Conservation (phyloP, 345 rosid species). For the Pistacia vera region DNA sequence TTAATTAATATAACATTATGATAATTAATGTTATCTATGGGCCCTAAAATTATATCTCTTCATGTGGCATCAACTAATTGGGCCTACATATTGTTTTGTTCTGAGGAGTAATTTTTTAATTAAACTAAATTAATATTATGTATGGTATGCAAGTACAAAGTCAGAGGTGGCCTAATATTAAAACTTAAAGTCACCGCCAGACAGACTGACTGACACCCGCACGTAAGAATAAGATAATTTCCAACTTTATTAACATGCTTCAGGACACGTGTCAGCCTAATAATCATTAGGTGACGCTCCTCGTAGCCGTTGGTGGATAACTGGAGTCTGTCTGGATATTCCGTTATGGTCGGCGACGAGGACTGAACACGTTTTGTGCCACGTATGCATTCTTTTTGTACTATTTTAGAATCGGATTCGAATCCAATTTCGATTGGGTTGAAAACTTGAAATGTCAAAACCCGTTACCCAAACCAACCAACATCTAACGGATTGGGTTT, state of each 20-base stretch:
- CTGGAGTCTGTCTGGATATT: neutral
- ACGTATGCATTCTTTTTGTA: too few relatives aligned
- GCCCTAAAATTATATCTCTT: neutral
- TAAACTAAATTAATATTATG: too few relatives aligned
- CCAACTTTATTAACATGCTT: neutral
- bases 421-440: too few relatives aligned
- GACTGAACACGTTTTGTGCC: neutral
- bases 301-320: constrained; percentile 14
- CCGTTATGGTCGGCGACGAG: constrained; percentile 19
- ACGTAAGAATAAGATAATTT: neutral
- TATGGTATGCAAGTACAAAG: too few relatives aligned
- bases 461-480: too few relatives aligned
- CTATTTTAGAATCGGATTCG: too few relatives aligned
- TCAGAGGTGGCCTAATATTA: neutral
- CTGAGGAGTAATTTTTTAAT: too few relatives aligned
- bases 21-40: neutral
- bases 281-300: neutral
- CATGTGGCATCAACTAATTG: neutral
- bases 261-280: constrained; percentile 5
- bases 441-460: too few relatives aligned
- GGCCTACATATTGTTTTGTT: too few relatives aligned
- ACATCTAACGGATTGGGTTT: too few relatives aligned
- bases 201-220: neutral
- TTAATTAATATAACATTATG: neutral
- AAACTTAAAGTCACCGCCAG: constrained; percentile 12